A percentile compares a stretch with the other conserved stretches of the same genome.
Conservation (phyloP, 2,329 filamentous ascomycete species). For the Sordariomycetes sp. region DNA sequence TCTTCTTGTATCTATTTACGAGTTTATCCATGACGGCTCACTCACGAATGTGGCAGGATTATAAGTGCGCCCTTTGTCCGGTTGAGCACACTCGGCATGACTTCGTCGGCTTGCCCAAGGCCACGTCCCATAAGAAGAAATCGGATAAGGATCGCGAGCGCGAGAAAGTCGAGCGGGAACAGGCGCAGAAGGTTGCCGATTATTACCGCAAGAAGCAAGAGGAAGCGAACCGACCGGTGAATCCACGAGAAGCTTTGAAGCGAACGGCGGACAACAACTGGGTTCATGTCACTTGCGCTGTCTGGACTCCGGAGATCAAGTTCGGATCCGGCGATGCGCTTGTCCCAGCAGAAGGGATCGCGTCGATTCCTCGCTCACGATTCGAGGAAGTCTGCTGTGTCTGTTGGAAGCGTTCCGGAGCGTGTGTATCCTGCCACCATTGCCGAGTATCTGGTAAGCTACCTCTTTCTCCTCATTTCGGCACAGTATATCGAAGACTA, state of each 20-base stretch:
- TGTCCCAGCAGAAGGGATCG: slow-evolving; percentile 81
- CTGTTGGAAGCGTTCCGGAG: slow-evolving; percentile 64
- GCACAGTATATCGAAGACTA: slow-evolving; percentile 1
- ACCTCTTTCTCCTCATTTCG: background rate
- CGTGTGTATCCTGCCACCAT: slow-evolving; percentile 71
- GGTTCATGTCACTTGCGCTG: slow-evolving; percentile 88
- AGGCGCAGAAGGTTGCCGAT: slow-evolving; percentile 66
- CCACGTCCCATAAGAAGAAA: slow-evolving; percentile 65
- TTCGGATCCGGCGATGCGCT: slow-evolving; percentile 77
- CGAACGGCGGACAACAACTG: slow-evolving; percentile 94
- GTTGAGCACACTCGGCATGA: slow-evolving; percentile 71
- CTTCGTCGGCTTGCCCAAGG: slow-evolving; percentile 55
- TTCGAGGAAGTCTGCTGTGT: slow-evolving; percentile 73
- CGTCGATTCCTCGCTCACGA: slow-evolving; percentile 58
- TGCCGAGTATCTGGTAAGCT: slow-evolving; percentile 42
- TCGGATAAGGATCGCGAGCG: slow-evolving; percentile 83
- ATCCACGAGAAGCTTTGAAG: slow-evolving; percentile 84
- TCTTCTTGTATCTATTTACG: slow-evolving; percentile 8
- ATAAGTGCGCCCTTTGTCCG: slow-evolving; percentile 87
- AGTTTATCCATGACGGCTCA: background rate
- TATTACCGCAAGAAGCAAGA: slow-evolving; percentile 73
- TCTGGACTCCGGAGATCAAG: slow-evolving; percentile 86
- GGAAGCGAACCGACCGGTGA: slow-evolving; percentile 67
- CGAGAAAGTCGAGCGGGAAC: slow-evolving; percentile 74
- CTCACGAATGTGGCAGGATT: slow-evolving; percentile 25